A percentile compares a stretch with the other conserved stretches of the same genome.
Conservation (phyloP, 306 rosid species). For the Ormosia semicastrata region DNA sequence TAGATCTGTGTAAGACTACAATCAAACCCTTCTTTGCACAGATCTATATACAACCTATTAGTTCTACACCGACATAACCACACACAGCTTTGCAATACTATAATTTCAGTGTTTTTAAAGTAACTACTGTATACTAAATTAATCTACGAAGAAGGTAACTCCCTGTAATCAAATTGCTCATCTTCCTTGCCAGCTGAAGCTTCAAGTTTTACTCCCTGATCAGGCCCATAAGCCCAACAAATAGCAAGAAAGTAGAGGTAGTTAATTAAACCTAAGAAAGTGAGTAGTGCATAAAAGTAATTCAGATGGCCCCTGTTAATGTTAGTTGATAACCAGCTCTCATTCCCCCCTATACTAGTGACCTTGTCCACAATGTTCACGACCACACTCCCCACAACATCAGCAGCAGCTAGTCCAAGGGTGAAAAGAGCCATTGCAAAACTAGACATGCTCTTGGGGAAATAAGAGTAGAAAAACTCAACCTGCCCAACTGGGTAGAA, state of each 20-base stretch:
- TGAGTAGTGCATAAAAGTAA: conserved; percentile 38
- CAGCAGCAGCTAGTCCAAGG: conserved; percentile 34
- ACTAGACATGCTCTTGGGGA: conserved; percentile 50
- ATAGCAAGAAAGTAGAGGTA: conserved; percentile 39
- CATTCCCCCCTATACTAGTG: conserved; percentile 34
- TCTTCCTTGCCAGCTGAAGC: conserved; percentile 27
- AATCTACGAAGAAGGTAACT: conserved; percentile 35
- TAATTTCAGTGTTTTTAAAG: neutral
- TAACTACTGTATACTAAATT: neutral
- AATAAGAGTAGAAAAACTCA: conserved; percentile 42
- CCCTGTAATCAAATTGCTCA: conserved; percentile 30
- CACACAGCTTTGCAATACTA: neutral
- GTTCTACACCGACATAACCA: neutral
- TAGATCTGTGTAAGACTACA: neutral
- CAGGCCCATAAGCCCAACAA: conserved; percentile 40
- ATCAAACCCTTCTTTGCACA: neutral
- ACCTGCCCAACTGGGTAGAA: conserved; percentile 41
- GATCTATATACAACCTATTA: neutral
- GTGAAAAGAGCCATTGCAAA: conserved; percentile 45
- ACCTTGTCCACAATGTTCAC: conserved; percentile 38
- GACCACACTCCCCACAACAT: conserved; percentile 18
- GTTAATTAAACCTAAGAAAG: conserved; percentile 34
- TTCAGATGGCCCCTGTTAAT: conserved; percentile 48
- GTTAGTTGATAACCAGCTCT: conserved; percentile 54
- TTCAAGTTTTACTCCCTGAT: neutral